Conservation (phyloP, 768 basidiomycete genomes). For the Amanita molliuscula region DNA sequence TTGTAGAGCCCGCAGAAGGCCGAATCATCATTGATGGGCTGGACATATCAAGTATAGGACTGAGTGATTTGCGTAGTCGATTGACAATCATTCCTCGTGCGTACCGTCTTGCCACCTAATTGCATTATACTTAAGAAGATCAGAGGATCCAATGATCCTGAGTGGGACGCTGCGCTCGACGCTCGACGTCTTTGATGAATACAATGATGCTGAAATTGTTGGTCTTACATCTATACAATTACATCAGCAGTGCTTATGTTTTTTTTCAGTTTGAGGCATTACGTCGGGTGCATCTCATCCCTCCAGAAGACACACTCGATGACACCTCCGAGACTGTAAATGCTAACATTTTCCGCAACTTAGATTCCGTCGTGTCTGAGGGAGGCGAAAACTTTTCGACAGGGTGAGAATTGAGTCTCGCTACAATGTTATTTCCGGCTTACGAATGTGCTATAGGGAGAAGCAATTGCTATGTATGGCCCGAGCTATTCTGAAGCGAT, state of each 20-base stretch:
- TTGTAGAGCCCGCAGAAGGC: slow-evolving; percentile 72
- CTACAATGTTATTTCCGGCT: background rate
- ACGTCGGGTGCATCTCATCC: slow-evolving; percentile 75
- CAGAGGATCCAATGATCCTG: slow-evolving; percentile 85
- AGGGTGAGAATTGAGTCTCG: slow-evolving; percentile 32
- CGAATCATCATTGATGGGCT: slow-evolving; percentile 59
- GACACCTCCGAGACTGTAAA: slow-evolving; percentile 46
- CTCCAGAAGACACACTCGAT: slow-evolving; percentile 37
- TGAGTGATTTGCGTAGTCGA: slow-evolving; percentile 64
- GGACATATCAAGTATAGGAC: slow-evolving; percentile 66
- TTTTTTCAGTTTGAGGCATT: slow-evolving; percentile 61
- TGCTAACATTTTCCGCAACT: slow-evolving; percentile 63
- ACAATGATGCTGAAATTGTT: slow-evolving; percentile 75
- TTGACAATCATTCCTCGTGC: slow-evolving; percentile 66
- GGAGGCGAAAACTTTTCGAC: slow-evolving; percentile 88
- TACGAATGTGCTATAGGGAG: slow-evolving; percentile 27
- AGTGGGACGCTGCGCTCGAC: slow-evolving; percentile 76
- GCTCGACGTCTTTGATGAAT: slow-evolving; percentile 80
- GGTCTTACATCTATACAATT: slow-evolving; percentile 12
- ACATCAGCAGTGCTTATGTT: background rate
- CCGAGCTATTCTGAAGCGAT: slow-evolving; percentile 64
- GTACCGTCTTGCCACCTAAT: slow-evolving; percentile 15
- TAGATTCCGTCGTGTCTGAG: slow-evolving; percentile 69
- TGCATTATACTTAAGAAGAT: slow-evolving; percentile 44
- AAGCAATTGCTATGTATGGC: slow-evolving; percentile 77